phyloP scores from a whole-genome alignment of 2,329 filamentous ascomycete genomes.

The Triangularia verruculosa region DNA sequence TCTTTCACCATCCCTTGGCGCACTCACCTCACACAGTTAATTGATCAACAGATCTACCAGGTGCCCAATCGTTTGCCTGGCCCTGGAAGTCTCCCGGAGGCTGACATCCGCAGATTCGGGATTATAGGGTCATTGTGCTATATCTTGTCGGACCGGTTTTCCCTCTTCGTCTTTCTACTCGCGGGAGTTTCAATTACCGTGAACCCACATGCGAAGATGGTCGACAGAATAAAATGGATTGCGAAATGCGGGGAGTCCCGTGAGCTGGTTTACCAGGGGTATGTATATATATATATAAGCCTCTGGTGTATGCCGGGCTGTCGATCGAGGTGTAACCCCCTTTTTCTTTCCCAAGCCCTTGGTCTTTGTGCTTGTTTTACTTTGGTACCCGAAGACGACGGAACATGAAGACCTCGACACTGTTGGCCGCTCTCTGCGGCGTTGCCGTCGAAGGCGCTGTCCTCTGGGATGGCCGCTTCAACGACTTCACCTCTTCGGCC shows the following conservation, averaged over 20 bases:
- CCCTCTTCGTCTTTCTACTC: not conserved
- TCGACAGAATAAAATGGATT: not conserved
- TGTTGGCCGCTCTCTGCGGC: slow-evolving; percentile 20
- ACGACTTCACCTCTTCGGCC: slow-evolving; percentile 50
- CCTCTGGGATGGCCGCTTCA: slow-evolving; percentile 64
- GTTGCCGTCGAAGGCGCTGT: slow-evolving; percentile 26
- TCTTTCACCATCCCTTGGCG: not conserved
- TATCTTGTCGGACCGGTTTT: not conserved
- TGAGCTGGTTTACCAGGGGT: not conserved
- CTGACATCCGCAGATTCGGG: slow-evolving; percentile 22
- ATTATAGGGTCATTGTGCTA: not conserved
- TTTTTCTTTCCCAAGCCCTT: not conserved
- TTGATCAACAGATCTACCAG: slow-evolving; percentile 11
- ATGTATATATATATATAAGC: not conserved
- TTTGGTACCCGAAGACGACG: not conserved
- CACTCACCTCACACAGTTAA: not conserved
- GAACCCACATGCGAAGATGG: not conserved
- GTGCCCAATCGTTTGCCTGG: not conserved
- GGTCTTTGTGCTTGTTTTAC: not conserved
- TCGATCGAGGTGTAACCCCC: not conserved
- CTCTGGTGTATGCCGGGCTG: not conserved
- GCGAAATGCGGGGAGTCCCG: not conserved
- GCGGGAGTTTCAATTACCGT: slow-evolving; percentile 1
- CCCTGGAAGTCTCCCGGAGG: slow-evolving; percentile 18
- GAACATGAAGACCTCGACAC: slow-evolving; percentile 20